Base-by-base conservation (phyloP, 2,329 filamentous ascomycete species). In the Colletotrichum eremochloae region DNA sequence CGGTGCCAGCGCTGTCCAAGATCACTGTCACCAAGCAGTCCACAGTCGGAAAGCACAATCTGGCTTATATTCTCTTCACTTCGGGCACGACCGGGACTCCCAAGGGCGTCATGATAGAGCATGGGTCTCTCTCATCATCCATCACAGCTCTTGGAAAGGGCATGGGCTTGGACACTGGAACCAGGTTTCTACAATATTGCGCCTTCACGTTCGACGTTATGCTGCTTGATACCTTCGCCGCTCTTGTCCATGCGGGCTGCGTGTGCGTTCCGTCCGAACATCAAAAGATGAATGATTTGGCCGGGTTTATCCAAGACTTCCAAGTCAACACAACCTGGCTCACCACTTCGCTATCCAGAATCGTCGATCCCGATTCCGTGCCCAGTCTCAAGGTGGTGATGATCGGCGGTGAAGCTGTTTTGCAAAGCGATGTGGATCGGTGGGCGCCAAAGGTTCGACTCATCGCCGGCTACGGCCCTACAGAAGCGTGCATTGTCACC, bases 401-500 rank as follows among this genome's bases (percentile, higher is more conserved):
- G 5, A 55, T 71, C 31, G 68, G 68, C 5, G 68, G 68, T 56
- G 68, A 71, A 12, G 60, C 67, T 12, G 67, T 68, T 0, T 84
- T 85, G 7, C 81, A 83, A 0, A 78, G 77, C 12, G 63, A 71
- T 20, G 53, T 71, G 7, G 56, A 67, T n/a, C 46, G 61, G 3
- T 88, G 86, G 86, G 55, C 53, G 33, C 24, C 62, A 14, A 66
- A 65, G 7, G 56, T 61, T 3, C 46, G 63, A 31, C 68, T 71
- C 11, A 40, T 71, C 4, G 31, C 53, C 14, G 68, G 55, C 11
- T 71, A 67, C 24, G 68, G 68, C 15, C 68, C 62, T 3, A 71
- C 68, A 11, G 68, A 71, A 50, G 42, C 68, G 4, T 71, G 68
- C 18, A 71, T 71, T 15, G 29, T 63, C 44, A 60, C 55, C 1